phyloP scores from a whole-genome alignment of 2,329 filamentous ascomycete species.

The Pseudopithomyces maydicus region DNA sequence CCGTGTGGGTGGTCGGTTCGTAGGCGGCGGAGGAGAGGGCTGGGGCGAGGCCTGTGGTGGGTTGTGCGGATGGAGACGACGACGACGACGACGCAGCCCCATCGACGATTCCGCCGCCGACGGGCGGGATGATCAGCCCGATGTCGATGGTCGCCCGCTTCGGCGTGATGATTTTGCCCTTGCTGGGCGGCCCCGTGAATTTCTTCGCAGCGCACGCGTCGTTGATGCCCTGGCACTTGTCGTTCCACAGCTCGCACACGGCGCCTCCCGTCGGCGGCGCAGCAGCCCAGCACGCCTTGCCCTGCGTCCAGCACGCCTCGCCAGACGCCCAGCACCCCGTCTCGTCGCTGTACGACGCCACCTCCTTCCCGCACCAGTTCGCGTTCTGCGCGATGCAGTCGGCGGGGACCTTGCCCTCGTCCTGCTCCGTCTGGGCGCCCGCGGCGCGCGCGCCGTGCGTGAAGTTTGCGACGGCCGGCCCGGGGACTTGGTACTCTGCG shows the following conservation, averaged over 20 bases:
- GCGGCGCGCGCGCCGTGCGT: constrained; percentile 26
- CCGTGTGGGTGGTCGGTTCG: background rate
- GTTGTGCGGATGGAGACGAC: background rate
- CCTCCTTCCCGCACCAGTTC: constrained; percentile 73
- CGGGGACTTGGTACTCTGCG: constrained; percentile 57
- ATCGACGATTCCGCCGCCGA: constrained; percentile 13
- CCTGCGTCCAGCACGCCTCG: constrained; percentile 60
- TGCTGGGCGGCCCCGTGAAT: constrained; percentile 51
- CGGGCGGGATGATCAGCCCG: constrained; percentile 29
- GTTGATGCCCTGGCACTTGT: constrained; percentile 61
- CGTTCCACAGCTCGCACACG: constrained; percentile 67
- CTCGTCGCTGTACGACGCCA: constrained; percentile 61
- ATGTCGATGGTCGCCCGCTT: constrained; percentile 35
- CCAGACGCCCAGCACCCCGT: constrained; percentile 62
- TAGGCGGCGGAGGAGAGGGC: background rate
- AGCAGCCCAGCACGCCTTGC: constrained; percentile 62
- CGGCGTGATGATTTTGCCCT: constrained; percentile 46
- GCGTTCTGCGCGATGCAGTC: constrained; percentile 60
- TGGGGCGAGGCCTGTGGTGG: background rate
- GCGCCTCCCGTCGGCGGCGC: constrained; percentile 64
- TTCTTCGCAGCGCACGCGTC: constrained; percentile 48
- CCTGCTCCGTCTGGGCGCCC: constrained; percentile 38
- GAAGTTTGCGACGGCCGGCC: constrained; percentile 59
- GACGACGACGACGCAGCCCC: constrained; percentile 21
- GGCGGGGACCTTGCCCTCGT: constrained; percentile 11